Evolutionary conservation across 306 rosid genomes (phyloP), one percentile per base, ranked within the genome.

Genomic region (Sechiopsis laciniata): DNA sequence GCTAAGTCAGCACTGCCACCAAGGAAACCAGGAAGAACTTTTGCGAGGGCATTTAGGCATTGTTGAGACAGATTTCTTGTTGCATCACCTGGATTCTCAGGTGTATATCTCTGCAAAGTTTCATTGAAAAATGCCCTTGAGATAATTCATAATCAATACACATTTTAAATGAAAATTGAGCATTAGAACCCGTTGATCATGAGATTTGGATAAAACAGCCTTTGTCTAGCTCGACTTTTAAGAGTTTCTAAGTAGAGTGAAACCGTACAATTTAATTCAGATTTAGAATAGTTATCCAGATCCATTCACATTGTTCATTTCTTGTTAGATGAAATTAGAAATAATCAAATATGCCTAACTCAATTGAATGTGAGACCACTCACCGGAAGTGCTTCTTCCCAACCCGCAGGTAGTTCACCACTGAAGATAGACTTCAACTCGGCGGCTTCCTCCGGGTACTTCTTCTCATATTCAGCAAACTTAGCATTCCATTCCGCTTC

Each of bases 1-100:
- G 99, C 99, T 72, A 95, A 92, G 63, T 95, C 99, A 0, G 99
- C 99, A 89, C 99, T 95, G n/a, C 99, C 99, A 37, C 99, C 99
- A n/a, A 95, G 79, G 70, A 95, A 75, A 75, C 99, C 99, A 0
- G 97, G 99, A 77, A 95, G 88, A 82, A 91, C 96, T 48, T 82
- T 84, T 0, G 82, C 97, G 55, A 95, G 97, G 74, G 97, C 99
- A 75, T 95, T 95, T 19, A 95, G 97, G 83, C 89, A 89, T 77
- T 78, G 79, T 77, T 95, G 99, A 65, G 99, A 95, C 57, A 95
- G 75, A 68, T 89, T 95, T 78, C 99, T 80, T 64, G 99, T 95
- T 29, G 99, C 99, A 79, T 95, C 97, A 6, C 88, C 91, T 64
- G 97, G 95, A 88, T 63, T 83, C 86, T 89, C 99, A 5, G 97